A percentile compares a stretch with the other conserved stretches of the same genome.
Evolutionary conservation across 768 basidiomycete genomes (phyloP).

Genomic region (Stropharia rugosoannulata): DNA sequence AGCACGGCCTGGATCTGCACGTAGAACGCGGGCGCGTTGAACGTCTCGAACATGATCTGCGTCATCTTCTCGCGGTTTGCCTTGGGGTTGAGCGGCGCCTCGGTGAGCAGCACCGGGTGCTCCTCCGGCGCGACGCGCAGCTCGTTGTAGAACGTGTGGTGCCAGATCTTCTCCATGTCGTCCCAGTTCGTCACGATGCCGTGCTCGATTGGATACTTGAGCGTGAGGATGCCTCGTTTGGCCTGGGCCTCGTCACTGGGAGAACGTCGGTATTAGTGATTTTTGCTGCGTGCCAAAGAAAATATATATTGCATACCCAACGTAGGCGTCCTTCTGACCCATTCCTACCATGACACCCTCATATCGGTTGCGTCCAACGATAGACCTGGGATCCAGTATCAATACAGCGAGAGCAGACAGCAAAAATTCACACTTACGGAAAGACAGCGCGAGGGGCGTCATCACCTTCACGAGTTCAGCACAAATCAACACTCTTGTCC

Average conservation of each 20-base stretch:
- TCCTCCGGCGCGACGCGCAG: conserved; percentile 92
- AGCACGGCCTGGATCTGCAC: conserved; percentile 91
- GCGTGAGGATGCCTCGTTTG: conserved; percentile 88
- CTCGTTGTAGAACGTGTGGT: conserved; percentile 97
- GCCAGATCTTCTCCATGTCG: conserved; percentile 99
- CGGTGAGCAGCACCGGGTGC: conserved; percentile 89
- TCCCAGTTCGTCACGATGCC: conserved; percentile 99
- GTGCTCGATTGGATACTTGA: conserved; percentile 94
- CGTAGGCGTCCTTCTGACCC: conserved; percentile 96
- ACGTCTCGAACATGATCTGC: conserved; percentile 97
- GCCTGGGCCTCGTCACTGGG: conserved; percentile 32
- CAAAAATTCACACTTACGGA: conserved; percentile 62
- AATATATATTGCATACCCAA: conserved; percentile 58
- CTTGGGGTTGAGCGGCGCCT: conserved; percentile 94
- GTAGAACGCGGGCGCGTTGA: conserved; percentile 92
- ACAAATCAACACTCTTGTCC: conserved; percentile 4
- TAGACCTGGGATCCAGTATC: conserved; percentile 53
- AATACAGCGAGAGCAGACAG: neutral
- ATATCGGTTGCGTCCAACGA: conserved; percentile 93
- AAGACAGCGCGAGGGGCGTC: conserved; percentile 93
- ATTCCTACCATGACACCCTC: conserved; percentile 97
- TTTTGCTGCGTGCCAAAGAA: neutral
- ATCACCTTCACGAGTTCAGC: conserved; percentile 58
- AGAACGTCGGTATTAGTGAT: neutral
- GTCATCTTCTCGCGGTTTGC: conserved; percentile 94